These are phyloP conservation scores for Trichoderma endophyticum DNA, from an alignment of 2,329 filamentous ascomycete genomes.

Conservation along the genomic window DNA sequence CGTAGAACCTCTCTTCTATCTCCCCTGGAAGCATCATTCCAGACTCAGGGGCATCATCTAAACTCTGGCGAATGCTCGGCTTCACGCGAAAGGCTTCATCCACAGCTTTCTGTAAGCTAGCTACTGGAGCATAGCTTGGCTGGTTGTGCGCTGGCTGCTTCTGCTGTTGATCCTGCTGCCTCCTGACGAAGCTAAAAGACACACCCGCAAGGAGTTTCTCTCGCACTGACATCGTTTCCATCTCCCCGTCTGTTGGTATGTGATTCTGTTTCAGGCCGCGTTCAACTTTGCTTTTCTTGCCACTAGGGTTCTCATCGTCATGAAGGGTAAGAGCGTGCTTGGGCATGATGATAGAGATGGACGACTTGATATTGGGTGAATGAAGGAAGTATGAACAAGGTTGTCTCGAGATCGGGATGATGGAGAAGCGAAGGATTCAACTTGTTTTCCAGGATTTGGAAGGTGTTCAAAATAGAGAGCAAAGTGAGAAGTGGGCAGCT, in stretches of 20 bases:
- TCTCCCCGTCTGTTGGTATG: not conserved
- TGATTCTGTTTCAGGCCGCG: too few species aligned
- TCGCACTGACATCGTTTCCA: not conserved
- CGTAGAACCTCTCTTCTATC: not conserved
- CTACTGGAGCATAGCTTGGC: not conserved
- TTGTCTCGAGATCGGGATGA: not conserved
- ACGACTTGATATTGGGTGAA: not conserved
- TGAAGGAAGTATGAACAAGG: not conserved
- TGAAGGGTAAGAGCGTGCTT: not conserved
- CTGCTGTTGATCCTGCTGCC: not conserved
- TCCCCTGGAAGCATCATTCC: not conserved
- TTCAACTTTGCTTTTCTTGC: not conserved
- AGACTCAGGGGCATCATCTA: not conserved
- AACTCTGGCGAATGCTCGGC: not conserved
- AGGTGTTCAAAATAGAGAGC: not conserved
- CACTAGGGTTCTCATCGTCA: not conserved
- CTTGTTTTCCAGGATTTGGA: not conserved
- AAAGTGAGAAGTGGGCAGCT: not conserved
- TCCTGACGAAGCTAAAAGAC: not conserved
- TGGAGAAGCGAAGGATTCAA: not conserved
- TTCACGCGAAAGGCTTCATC: not conserved
- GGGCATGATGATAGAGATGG: not conserved
- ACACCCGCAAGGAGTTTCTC: constrained; percentile 5
- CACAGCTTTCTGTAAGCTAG: not conserved
- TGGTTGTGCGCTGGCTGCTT: not conserved